Evolutionary conservation across 345 rosid species (phyloP).

Genomic region (Salix caprea): DNA sequence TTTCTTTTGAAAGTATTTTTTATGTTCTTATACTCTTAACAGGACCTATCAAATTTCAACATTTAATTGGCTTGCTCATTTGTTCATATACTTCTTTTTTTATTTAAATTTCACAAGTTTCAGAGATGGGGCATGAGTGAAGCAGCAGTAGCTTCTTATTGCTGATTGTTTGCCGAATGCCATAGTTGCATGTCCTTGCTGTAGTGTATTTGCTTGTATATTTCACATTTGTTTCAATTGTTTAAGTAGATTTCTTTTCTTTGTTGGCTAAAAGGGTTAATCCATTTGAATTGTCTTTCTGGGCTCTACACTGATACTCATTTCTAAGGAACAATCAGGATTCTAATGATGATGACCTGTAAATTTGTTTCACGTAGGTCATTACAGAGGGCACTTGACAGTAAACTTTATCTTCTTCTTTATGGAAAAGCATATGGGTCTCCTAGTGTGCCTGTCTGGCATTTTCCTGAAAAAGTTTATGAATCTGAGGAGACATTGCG

Average conservation of each 20-base stretch:
- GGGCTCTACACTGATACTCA: background rate
- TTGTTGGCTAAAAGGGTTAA: too few species aligned
- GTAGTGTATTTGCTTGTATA: too few species aligned
- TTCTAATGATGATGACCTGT: background rate
- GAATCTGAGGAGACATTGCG: constrained; percentile 89
- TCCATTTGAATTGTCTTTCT: background rate
- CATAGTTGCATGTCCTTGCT: too few species aligned
- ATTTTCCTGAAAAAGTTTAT: constrained; percentile 84
- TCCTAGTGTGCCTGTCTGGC: constrained; percentile 74
- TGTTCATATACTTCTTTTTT: too few species aligned
- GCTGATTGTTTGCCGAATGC: too few species aligned
- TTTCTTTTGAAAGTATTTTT: background rate
- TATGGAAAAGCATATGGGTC: constrained; percentile 56
- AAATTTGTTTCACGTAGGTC: constrained; percentile 36
- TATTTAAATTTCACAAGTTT: too few species aligned
- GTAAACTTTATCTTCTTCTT: constrained; percentile 77
- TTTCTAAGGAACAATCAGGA: background rate
- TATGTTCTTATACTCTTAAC: background rate
- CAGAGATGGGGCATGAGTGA: too few species aligned
- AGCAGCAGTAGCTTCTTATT: too few species aligned
- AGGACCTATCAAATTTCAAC: background rate
- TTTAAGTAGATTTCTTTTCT: too few species aligned
- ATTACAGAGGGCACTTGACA: constrained; percentile 78
- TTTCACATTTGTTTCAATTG: too few species aligned
- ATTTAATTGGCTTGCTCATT: background rate